Evolutionary conservation across 108 stramenopile genomes (phyloP).

Genomic region (Skeletonema marinoi): DNA sequence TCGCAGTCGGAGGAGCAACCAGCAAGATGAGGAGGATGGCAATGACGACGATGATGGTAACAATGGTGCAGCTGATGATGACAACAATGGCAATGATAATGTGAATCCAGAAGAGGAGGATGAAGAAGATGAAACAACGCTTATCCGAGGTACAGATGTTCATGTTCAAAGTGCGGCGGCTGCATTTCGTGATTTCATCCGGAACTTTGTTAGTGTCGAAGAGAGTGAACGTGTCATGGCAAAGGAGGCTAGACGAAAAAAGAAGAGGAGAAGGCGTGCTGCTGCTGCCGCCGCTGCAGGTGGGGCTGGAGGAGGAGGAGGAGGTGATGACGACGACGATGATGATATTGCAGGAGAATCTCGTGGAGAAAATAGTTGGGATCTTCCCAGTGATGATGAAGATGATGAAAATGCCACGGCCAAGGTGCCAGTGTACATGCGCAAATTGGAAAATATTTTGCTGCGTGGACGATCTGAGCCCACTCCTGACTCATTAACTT

Average conservation of each 20-base stretch:
- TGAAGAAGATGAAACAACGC: conserved; percentile 18
- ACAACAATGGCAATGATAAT: conserved; percentile 1
- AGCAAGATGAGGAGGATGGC: conserved; percentile 8
- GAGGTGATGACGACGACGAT: conserved; percentile 20
- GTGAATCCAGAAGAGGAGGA: conserved; percentile 2
- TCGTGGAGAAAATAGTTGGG: conserved; percentile 16
- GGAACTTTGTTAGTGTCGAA: conserved; percentile 64
- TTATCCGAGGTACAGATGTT: conserved; percentile 84
- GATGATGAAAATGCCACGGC: conserved; percentile 36
- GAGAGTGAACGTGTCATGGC: conserved; percentile 37
- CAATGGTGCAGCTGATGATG: background rate
- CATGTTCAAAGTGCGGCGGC: conserved; percentile 75
- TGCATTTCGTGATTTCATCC: conserved; percentile 78
- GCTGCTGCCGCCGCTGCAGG: conserved; percentile 22
- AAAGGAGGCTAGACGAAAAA: conserved; percentile 13
- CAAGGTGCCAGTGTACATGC: conserved; percentile 28
- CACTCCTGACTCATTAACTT: conserved; percentile 37
- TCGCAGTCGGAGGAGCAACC: conserved; percentile 2
- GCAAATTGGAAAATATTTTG: conserved; percentile 3
- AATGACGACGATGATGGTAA: conserved; percentile 2
- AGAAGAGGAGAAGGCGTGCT: conserved; percentile 14
- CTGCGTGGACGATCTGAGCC: background rate
- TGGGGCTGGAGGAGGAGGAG: conserved; percentile 4
- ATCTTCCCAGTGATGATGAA: conserved; percentile 29
- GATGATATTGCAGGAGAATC: conserved; percentile 19